Percentiles rank a stretch among this genome's conserved stretches.
Evolutionary conservation across 2,329 filamentous ascomycete species (phyloP).

Genomic region (Penicillium sp.): DNA sequence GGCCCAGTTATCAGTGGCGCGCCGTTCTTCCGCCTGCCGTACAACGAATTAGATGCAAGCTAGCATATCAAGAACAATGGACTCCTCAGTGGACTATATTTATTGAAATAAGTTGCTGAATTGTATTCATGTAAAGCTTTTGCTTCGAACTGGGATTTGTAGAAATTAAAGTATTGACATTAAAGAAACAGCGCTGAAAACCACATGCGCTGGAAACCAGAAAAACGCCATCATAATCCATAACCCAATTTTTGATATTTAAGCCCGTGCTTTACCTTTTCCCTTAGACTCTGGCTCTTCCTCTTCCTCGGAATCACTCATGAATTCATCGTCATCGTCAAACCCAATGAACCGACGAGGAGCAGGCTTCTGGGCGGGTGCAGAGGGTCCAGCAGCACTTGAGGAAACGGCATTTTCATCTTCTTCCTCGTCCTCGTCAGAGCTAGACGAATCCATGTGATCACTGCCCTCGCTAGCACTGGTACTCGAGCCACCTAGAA

Average conservation of each 20-base stretch:
- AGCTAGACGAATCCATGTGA: conserved; percentile 30
- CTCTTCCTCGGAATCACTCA: conserved; percentile 45
- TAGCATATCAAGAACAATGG: not conserved
- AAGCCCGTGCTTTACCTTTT: conserved; percentile 37
- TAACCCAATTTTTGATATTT: conserved; percentile 10
- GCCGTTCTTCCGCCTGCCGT: not conserved
- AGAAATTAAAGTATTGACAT: not conserved
- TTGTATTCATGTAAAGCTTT: not conserved
- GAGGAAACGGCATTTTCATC: conserved; percentile 34
- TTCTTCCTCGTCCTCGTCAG: conserved; percentile 36
- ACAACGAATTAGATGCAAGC: not conserved
- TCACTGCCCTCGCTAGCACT: conserved; percentile 43
- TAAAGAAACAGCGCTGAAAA: not conserved
- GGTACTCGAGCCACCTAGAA: conserved; percentile 38
- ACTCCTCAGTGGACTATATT: not conserved
- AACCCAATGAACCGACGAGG: conserved; percentile 47
- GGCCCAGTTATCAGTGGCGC: not conserved
- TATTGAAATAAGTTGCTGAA: not conserved
- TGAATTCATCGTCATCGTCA: conserved; percentile 50
- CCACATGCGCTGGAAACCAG: not conserved
- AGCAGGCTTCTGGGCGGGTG: conserved; percentile 26
- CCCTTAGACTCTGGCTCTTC: conserved; percentile 34
- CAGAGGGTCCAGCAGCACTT: conserved; percentile 24
- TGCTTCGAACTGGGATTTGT: not conserved
- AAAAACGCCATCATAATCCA: conserved; percentile 23